These are phyloP conservation scores for Geotrichum aggregatum DNA, from an alignment of 1,139 yeast genomes.

Conservation along the genomic window DNA sequence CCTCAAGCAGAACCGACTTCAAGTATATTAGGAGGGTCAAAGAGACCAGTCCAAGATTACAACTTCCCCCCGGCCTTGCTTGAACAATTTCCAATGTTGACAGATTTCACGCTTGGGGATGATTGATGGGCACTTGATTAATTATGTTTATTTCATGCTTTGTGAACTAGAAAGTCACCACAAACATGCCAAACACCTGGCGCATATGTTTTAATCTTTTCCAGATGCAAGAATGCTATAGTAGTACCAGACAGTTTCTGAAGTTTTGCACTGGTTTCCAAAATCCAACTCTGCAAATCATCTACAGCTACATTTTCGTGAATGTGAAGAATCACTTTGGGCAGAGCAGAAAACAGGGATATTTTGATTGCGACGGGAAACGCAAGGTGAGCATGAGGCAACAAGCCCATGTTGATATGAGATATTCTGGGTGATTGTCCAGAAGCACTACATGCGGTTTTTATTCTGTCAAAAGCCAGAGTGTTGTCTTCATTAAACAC, in stretches of 20 bases:
- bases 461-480: constrained; percentile 45
- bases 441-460: constrained; percentile 2
- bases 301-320: constrained; percentile 66
- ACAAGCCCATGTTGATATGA: constrained; percentile 72
- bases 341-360: constrained; percentile 21
- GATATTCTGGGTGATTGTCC: constrained; percentile 38
- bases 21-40: not conserved
- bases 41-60: not conserved
- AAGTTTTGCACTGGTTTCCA: constrained; percentile 22
- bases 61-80: constrained; percentile 12
- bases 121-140: not conserved
- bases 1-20: constrained; percentile 25
- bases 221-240: constrained; percentile 40
- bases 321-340: constrained; percentile 48
- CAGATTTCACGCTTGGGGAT: not conserved
- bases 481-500: constrained; percentile 64
- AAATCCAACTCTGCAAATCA: constrained; percentile 42
- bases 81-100: constrained; percentile 15
- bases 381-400: constrained; percentile 63
- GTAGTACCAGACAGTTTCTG: constrained; percentile 10
- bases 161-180: constrained; percentile 43
- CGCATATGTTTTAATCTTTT: constrained; percentile 76
- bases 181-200: constrained; percentile 83
- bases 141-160: not conserved
- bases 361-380: constrained; percentile 49